Percentiles rank a stretch among this genome's conserved stretches.
These are phyloP conservation scores for Retiboletus fuscus DNA, from an alignment of 1,284 basidiomycete genomes.

Conservation along the genomic window DNA sequence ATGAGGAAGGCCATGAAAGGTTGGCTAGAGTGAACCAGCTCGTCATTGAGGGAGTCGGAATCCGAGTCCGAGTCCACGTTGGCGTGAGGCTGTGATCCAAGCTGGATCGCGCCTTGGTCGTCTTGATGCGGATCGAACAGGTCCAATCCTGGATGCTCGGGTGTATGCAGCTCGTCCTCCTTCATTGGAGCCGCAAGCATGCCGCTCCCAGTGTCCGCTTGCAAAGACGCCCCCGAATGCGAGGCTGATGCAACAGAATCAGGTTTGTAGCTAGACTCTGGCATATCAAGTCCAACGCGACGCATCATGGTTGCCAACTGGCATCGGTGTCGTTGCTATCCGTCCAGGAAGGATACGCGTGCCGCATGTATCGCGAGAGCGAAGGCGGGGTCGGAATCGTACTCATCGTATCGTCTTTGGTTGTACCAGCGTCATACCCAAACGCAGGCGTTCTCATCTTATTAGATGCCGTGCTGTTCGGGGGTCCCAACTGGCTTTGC, in stretches of 20 bases:
- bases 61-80: conserved; percentile 48
- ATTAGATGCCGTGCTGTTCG: conserved; percentile 28
- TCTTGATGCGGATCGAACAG: conserved; percentile 44
- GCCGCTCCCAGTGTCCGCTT: conserved; percentile 11
- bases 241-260: conserved; percentile 30
- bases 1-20: conserved; percentile 72
- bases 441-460: conserved; percentile 45
- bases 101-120: conserved; percentile 34
- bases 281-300: conserved; percentile 57
- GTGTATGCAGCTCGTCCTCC: conserved; percentile 34
- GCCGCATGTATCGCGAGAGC: conserved; percentile 67
- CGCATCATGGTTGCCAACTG: conserved; percentile 66
- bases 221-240: conserved; percentile 19
- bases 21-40: conserved; percentile 59
- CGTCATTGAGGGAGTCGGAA: conserved; percentile 63
- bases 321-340: conserved; percentile 57
- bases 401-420: conserved; percentile 70
- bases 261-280: conserved; percentile 32
- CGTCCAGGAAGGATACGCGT: conserved; percentile 49
- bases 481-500: conserved; percentile 47
- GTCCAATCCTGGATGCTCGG: conserved; percentile 44
- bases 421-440: conserved; percentile 31
- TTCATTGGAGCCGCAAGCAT: conserved; percentile 13
- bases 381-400: conserved; percentile 75
- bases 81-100: conserved; percentile 21